Evolutionary conservation across 1,284 basidiomycete species (phyloP).

Genomic region (Schizophyllum commune): DNA sequence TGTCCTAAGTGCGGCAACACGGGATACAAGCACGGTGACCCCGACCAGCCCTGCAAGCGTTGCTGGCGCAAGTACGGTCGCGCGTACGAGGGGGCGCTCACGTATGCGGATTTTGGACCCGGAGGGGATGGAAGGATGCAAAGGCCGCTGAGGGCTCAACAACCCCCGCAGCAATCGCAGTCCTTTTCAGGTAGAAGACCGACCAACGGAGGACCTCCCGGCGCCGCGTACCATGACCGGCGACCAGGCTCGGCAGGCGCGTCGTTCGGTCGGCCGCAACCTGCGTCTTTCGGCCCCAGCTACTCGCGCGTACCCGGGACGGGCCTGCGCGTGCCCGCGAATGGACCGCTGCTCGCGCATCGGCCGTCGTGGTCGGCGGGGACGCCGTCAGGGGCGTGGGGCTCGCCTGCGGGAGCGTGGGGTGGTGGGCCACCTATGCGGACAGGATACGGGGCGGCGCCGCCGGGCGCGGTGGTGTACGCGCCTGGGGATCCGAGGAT

Average conservation of each 20-base stretch:
- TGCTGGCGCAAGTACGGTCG: conserved; percentile 65
- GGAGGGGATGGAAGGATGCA: conserved; percentile 5
- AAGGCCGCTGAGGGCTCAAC: conserved; percentile 8
- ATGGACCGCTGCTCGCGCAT: conserved; percentile 6
- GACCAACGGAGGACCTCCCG: conserved; percentile 25
- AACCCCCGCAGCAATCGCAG: conserved; percentile 5
- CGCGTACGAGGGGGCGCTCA: conserved; percentile 49
- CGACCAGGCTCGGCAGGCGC: neutral
- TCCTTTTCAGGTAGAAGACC: conserved; percentile 18
- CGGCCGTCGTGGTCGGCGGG: conserved; percentile 1
- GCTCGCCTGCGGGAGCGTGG: neutral
- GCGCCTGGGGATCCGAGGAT: conserved; percentile 61
- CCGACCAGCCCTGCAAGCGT: conserved; percentile 53
- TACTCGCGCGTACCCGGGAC: neutral
- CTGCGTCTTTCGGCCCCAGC: neutral
- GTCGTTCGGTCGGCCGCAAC: too few species aligned
- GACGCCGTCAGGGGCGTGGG: conserved; percentile 1
- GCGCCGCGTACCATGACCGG: conserved; percentile 25
- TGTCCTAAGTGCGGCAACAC: conserved; percentile 68
- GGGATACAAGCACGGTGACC: conserved; percentile 64
- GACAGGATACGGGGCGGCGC: conserved; percentile 15
- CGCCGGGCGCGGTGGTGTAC: conserved; percentile 40
- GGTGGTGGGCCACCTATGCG: too few species aligned
- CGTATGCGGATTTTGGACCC: conserved; percentile 34
- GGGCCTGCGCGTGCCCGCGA: conserved; percentile 8